These are phyloP conservation scores for Raphanus sativus DNA, from an alignment of 345 rosid genomes.

Conservation along the genomic window DNA sequence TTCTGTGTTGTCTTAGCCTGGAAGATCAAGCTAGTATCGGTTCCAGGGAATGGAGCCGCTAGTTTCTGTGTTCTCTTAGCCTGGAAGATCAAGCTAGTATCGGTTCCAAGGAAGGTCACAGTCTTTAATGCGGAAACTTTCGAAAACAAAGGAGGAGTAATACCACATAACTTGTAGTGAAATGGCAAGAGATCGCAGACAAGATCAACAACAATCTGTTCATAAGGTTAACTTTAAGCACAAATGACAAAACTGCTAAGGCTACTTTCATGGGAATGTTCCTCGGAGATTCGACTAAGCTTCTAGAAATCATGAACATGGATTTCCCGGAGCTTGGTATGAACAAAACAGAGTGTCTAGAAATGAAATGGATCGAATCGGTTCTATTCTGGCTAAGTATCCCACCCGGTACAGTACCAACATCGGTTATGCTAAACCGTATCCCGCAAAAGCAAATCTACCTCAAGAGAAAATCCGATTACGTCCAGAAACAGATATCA, in stretches of 20 bases:
- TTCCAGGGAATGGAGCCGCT: conserved; percentile 37
- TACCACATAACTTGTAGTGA: conserved; percentile 44
- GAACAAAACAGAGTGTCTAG: conserved; percentile 37
- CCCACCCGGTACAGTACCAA: conserved; percentile 37
- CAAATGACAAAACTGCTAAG: conserved; percentile 33
- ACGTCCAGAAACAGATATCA: conserved; percentile 47
- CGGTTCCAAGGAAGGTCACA: conserved; percentile 47
- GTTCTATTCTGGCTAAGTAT: conserved; percentile 36
- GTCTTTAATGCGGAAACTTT: conserved; percentile 43
- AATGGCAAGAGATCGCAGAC: conserved; percentile 55
- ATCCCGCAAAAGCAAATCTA: conserved; percentile 23
- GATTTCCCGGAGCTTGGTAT: conserved; percentile 44
- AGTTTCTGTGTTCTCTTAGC: conserved; percentile 64
- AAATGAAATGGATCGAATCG: conserved; percentile 54
- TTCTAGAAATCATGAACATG: conserved; percentile 34
- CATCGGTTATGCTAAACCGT: conserved; percentile 39
- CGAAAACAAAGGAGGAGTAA: conserved; percentile 37
- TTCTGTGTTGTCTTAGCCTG: conserved; percentile 61
- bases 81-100: conserved; percentile 57
- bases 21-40: conserved; percentile 53
- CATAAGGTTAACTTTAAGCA: conserved; percentile 42
- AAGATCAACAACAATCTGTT: conserved; percentile 43
- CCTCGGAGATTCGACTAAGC: conserved; percentile 38
- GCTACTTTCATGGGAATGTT: conserved; percentile 41
- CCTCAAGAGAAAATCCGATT: conserved; percentile 70